Conservation (phyloP, 805 yeast species). For the Ogataea angusta region DNA sequence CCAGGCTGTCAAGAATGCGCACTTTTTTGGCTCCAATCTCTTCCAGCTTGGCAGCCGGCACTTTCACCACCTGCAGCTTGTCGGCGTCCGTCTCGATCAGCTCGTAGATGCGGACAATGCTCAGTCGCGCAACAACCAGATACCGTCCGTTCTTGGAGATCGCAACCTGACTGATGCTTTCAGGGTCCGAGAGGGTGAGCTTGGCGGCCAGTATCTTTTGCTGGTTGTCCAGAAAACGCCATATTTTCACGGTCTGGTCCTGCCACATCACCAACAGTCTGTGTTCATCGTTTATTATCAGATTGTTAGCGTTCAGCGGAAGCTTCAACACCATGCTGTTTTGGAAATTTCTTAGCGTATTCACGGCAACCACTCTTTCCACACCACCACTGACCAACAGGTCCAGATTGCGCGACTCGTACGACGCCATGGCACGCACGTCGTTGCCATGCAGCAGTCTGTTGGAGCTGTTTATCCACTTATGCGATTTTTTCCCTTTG, state of each 20-base stretch:
- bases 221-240: conserved; percentile 49
- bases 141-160: conserved; percentile 63
- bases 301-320: conserved; percentile 40
- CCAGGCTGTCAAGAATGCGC: conserved; percentile 42
- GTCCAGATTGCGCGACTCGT: conserved; percentile 64
- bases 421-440: conserved; percentile 70
- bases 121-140: conserved; percentile 68
- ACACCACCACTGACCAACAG: conserved; percentile 81
- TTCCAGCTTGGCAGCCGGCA: conserved; percentile 42
- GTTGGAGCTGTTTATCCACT: conserved; percentile 77
- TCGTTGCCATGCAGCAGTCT: conserved; percentile 85
- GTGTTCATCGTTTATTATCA: conserved; percentile 41
- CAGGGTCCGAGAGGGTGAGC: conserved; percentile 67
- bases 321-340: conserved; percentile 72
- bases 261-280: conserved; percentile 73
- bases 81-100: conserved; percentile 40
- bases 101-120: conserved; percentile 65
- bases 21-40: conserved; percentile 55
- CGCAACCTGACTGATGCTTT: conserved; percentile 67
- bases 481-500: conserved; percentile 33
- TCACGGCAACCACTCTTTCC: conserved; percentile 65
- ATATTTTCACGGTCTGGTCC: conserved; percentile 75
- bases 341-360: conserved; percentile 62
- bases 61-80: conserved; percentile 47
- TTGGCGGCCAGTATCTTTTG: conserved; percentile 62